Percentiles rank a stretch among this genome's conserved stretches.
phyloP scores from a whole-genome alignment of 441 rosid genomes.

The Jatropha podagrica region DNA sequence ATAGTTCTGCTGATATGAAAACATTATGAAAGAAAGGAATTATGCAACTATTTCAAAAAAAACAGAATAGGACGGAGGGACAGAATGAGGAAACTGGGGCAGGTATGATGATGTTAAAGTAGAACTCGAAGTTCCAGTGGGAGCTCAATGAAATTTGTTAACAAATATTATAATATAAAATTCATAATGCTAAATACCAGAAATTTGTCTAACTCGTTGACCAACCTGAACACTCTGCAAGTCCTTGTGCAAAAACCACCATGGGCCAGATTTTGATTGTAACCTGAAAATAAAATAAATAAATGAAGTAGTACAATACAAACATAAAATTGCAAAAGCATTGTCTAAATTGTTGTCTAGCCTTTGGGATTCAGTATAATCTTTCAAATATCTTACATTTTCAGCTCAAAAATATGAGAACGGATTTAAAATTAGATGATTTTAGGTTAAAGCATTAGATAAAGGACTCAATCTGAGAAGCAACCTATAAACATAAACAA shows the following conservation, averaged over 20 bases:
- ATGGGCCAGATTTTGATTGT: constrained; percentile 67
- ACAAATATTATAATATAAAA: background rate
- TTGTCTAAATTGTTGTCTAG: background rate
- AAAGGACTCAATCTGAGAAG: background rate
- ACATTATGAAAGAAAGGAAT: too few relatives aligned
- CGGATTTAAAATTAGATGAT: background rate
- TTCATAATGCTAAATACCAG: background rate
- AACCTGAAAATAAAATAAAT: constrained; percentile 37
- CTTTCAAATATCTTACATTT: background rate
- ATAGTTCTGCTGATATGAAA: background rate
- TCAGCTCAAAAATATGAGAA: background rate
- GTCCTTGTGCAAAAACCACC: constrained; percentile 86
- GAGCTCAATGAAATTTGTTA: too few relatives aligned
- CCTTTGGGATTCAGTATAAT: background rate
- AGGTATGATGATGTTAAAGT: background rate
- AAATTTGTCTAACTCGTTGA: background rate
- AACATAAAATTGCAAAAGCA: background rate
- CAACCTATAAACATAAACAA: background rate
- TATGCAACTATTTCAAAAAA: background rate
- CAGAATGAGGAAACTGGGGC: too few relatives aligned
- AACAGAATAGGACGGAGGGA: too few relatives aligned
- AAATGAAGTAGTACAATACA: background rate
- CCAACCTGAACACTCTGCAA: constrained; percentile 41
- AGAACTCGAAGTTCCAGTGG: background rate
- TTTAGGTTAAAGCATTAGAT: too few relatives aligned